These are phyloP conservation scores for Scheffersomyces coipomensis DNA, from an alignment of 805 yeast genomes.

Conservation along the genomic window DNA sequence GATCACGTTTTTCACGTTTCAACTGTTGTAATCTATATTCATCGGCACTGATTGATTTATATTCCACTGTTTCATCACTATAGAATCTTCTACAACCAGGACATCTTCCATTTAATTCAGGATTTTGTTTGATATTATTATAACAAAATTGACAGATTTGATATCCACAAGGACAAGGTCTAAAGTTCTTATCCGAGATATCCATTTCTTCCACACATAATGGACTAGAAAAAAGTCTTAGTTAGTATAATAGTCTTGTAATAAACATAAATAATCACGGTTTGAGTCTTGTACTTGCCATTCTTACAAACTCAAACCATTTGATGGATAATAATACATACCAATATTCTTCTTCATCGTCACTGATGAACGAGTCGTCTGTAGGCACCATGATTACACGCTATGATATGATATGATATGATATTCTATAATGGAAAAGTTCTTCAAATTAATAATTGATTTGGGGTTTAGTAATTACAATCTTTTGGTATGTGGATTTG, in stretches of 20 bases:
- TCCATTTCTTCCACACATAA: constrained; percentile 98
- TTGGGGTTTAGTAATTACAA: too few relatives aligned
- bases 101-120: constrained; percentile 92
- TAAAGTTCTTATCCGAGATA: constrained; percentile 90
- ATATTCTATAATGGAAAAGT: too few relatives aligned
- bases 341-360: constrained; percentile 78
- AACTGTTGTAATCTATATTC: constrained; percentile 82
- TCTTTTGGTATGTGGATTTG: too few relatives aligned
- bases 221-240: constrained; percentile 49
- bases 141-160: constrained; percentile 98
- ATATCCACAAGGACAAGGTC: constrained; percentile 99
- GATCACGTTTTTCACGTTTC: constrained; percentile 77
- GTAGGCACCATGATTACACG: constrained; percentile 24
- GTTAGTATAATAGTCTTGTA: constrained; percentile 16
- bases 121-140: constrained; percentile 92
- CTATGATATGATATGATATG: background rate
- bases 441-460: too few relatives aligned
- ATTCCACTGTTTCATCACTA: constrained; percentile 91
- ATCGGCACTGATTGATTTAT: constrained; percentile 77
- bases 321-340: constrained; percentile 25
- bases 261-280: background rate
- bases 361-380: constrained; percentile 63
- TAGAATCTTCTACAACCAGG: constrained; percentile 96
- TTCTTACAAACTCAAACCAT: background rate
- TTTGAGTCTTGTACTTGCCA: too few relatives aligned